These are phyloP conservation scores for Gelatoporia subvermispora DNA, from an alignment of 768 basidiomycete species.

Conservation along the genomic window DNA sequence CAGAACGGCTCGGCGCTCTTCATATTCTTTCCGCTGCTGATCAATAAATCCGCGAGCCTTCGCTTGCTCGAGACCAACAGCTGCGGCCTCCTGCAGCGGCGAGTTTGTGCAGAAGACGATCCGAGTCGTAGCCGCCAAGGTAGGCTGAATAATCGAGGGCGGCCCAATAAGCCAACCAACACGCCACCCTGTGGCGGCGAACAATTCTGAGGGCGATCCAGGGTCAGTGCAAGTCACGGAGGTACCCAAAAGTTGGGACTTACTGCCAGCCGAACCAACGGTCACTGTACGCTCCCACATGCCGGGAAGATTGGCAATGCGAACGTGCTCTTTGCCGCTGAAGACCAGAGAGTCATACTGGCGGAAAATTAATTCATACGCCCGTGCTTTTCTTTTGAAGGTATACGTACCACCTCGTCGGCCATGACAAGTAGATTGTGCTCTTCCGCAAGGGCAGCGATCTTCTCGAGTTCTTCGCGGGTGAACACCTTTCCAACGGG, in stretches of 20 bases:
- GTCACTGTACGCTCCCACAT: conserved; percentile 99
- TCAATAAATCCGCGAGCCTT: conserved; percentile 70
- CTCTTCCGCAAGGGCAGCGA: conserved; percentile 86
- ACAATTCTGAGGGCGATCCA: conserved; percentile 59
- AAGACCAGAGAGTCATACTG: conserved; percentile 94
- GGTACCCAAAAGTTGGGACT: conserved; percentile 13
- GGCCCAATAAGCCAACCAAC: conserved; percentile 96
- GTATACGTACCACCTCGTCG: conserved; percentile 84
- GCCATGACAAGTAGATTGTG: conserved; percentile 89
- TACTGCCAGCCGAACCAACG: conserved; percentile 92
- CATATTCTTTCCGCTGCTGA: conserved; percentile 70
- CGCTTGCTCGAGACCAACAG: conserved; percentile 83
- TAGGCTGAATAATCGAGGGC: conserved; percentile 72
- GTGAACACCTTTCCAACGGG: conserved; percentile 98
- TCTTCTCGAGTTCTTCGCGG: conserved; percentile 71
- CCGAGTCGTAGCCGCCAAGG: conserved; percentile 85
- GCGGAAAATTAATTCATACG: neutral
- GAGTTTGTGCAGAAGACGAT: conserved; percentile 96
- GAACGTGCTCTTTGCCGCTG: conserved; percentile 82
- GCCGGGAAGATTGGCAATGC: conserved; percentile 90
- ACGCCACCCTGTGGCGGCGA: conserved; percentile 96
- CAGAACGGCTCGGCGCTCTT: conserved; percentile 73
- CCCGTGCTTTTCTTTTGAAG: neutral
- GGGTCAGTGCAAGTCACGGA: neutral
- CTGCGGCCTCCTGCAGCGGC: conserved; percentile 91